Evolutionary conservation across 1,284 basidiomycete species (phyloP), one percentile per base, ranked within the genome.

Genomic region (Somion occarium): DNA sequence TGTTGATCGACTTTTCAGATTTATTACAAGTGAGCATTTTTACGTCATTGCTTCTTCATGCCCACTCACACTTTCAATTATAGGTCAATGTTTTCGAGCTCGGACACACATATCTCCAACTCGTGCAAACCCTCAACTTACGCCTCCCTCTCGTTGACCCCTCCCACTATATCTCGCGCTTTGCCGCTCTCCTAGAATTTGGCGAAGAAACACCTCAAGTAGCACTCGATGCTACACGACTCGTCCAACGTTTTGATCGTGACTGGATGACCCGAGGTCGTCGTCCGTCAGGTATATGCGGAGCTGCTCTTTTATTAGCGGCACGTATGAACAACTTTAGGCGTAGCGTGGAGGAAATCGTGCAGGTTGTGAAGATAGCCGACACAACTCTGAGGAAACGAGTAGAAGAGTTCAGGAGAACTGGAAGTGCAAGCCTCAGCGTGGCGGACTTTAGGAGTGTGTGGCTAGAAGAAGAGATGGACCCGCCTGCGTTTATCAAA

Each of bases 251-350:
- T 23, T 98, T 99, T 70, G 89, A 94, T 63, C 82, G 93, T 23
- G 97, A 99, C 69, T 99, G 96, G 96, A 94, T 99, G 82, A 90
- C 91, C 4, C 86, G 89, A 25, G 97, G 97, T 34, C 85, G 97
- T 39, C 82, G 97, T 11, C 97, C 97, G 0, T 93, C 97, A 0
- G 97, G 97, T 15, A 95, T 99, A 53, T 98, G 96, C 66, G 97
- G 97, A 25, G 97, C 97, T 0, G 93, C 92, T 30, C 79, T 99
- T 13, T 79, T 99, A 37, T 82, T 99, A 18, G 97, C 97, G 0
- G 96, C 94, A 26, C 85, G 97, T 19, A 99, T 99, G 97, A 98
- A 97, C 71, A 94, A 98, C 66, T 99, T 97, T 64, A 76, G 95
- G 37, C 78, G 97, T 42, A 91, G 87, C 20, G 79, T 98, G 2